Conservation (phyloP, 169 alveolate species). For the Plasmodium adleri region DNA sequence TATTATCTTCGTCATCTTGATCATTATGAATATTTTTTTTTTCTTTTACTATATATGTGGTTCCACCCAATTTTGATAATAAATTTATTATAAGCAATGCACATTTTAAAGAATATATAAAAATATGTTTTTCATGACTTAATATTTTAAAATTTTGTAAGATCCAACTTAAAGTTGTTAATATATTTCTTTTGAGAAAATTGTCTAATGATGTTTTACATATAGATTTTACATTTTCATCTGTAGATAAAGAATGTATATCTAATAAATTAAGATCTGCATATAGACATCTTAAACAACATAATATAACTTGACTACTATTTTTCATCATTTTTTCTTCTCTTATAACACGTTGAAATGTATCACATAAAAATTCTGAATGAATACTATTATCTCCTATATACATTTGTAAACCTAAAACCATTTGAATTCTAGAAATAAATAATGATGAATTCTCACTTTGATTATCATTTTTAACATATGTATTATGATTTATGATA, state of each 20-base stretch:
- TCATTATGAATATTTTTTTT: slow-evolving; percentile 17
- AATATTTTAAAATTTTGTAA: slow-evolving; percentile 50
- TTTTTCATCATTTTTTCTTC: slow-evolving; percentile 71
- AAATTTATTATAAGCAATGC: slow-evolving; percentile 25
- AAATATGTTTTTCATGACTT: slow-evolving; percentile 61
- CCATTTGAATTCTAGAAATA: slow-evolving; percentile 65
- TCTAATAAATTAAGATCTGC: slow-evolving; percentile 51
- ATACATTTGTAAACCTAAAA: slow-evolving; percentile 62
- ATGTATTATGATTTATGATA: background rate
- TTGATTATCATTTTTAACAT: background rate
- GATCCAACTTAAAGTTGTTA: slow-evolving; percentile 63
- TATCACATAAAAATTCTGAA: slow-evolving; percentile 70
- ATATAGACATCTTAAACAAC: slow-evolving; percentile 66
- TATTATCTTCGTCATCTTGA: slow-evolving; percentile 1
- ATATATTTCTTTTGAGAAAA: slow-evolving; percentile 28
- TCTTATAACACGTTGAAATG: slow-evolving; percentile 48
- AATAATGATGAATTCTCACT: slow-evolving; percentile 7
- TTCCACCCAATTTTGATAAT: slow-evolving; percentile 57
- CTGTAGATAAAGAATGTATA: slow-evolving; percentile 52
- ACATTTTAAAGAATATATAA: slow-evolving; percentile 43
- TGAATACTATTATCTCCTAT: slow-evolving; percentile 72
- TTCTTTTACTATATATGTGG: slow-evolving; percentile 37
- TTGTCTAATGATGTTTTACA: slow-evolving; percentile 55
- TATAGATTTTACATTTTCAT: slow-evolving; percentile 62
- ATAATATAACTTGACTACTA: slow-evolving; percentile 54